phyloP scores from a whole-genome alignment of 176 grass and related monocot genomes.

The Urochloa ruziziensis region DNA sequence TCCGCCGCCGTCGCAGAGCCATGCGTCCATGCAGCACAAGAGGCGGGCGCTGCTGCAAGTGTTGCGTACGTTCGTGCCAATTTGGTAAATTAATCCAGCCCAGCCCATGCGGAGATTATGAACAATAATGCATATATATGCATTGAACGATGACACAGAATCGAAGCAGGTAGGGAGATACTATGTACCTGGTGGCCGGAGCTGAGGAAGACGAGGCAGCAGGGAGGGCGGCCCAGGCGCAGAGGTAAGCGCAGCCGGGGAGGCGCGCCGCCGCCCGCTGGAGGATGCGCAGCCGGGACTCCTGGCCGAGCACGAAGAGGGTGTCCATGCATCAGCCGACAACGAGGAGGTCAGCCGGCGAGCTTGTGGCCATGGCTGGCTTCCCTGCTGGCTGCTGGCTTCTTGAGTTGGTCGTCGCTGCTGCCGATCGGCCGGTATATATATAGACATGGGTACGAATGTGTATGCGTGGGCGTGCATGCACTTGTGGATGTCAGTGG shows the following conservation, averaged over 20 bases:
- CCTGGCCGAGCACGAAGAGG: conserved; percentile 41
- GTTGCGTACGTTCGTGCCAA: neutral
- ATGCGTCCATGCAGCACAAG: conserved; percentile 43
- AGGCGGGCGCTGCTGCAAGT: neutral
- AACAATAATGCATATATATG: no score
- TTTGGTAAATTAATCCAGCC: neutral
- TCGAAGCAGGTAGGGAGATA: no score
- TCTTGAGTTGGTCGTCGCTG: neutral
- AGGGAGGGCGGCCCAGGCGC: conserved; percentile 35
- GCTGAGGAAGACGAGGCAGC: neutral
- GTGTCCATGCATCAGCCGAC: conserved; percentile 28
- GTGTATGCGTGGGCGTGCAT: conserved; percentile 18
- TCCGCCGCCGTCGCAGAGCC: conserved; percentile 35
- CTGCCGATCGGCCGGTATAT: neutral
- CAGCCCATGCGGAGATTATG: neutral
- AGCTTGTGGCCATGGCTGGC: neutral
- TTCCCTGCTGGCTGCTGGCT: neutral
- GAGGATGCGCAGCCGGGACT: conserved; percentile 48
- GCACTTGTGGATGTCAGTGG: conserved; percentile 36
- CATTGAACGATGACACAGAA: no score
- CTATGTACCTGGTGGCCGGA: no score
- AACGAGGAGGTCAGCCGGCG: neutral
- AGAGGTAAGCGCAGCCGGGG: conserved; percentile 54
- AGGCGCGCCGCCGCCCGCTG: conserved; percentile 34
- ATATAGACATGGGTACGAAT: neutral